Base-by-base conservation (phyloP, 140 eudicot genomes). In the Flaveria floridana region DNA sequence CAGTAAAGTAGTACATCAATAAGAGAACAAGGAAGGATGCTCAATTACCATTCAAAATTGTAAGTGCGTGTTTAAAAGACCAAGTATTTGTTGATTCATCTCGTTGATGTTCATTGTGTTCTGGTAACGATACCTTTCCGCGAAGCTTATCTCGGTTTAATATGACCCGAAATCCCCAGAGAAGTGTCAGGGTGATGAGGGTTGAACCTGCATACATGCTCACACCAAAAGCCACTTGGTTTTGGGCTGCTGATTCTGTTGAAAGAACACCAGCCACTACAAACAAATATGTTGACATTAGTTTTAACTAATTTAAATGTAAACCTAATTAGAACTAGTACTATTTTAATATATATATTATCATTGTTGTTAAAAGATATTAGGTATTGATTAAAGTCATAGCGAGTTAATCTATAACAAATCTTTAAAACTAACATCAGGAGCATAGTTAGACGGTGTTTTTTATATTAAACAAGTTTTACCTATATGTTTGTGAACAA, bases 151-250 rank as follows among this genome's bases (percentile, higher is more conserved):
- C 75, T 25, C 23, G 14, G 57, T 56, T 53, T 53, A 68, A 56
- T 55, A 67, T 68, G 6, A 76, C 26, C 34, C 50, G 21, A 20
- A 76, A 2, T 56, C 80, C 80, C 80, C 80, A 76, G 10, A 76
- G 13, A 18, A 76, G 68, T 2, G 80, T 76, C 14, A 76, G 80
- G n/a, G 80, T 53, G 19, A 76, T 68, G 37, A 76, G 70, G 0
- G 81, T 67, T 18, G 75, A 67, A 14, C 81, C 75, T 10, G 81
- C 81, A 56, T 76, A 76, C 75, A 76, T 65, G 48, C 68, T 61
- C 15, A 76, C 25, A 59, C 81, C 75, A 1, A 76, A 68, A 21
- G 68, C 75, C 50, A 76, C 81, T 76, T 67, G 70, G 55, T 56
- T 42, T 57, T 68, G 58, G 30, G 81, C 81, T 41, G 64, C 75